Base-by-base conservation (phyloP, 2,329 filamentous ascomycete genomes). In the Cercospora sesami region DNA sequence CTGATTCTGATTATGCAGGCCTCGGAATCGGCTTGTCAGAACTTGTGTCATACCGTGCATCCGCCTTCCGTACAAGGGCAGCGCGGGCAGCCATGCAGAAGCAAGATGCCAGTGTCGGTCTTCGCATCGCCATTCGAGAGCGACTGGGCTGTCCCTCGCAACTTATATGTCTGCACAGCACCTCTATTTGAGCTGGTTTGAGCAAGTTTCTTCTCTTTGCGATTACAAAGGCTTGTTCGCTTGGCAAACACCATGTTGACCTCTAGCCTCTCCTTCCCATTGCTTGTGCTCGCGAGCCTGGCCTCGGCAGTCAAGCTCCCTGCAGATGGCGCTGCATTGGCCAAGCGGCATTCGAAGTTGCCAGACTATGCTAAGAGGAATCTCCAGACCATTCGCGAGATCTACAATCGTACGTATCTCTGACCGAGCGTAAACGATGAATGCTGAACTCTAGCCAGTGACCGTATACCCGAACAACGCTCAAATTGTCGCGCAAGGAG, bases 381-480 rank as follows among this genome's bases (percentile, higher is more conserved):
- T 69, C 72, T 79, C 65, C 70, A 76, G 31, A 82, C 80, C 31
- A 78, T 81, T 58, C 75, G 76, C 36, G 69, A 62, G 26, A 65
- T 68, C 14, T 68, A 68, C 48, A 68, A 68, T 12, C 26, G 55
- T 58, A 58, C 9, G 28, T 39, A n/a, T 10, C 55, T 12, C 28
- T 5, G 6, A 23, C 16, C 8, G 30, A 58, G 16, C 23, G 55
- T 21, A 14, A 16, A 9, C 3, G 10, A 21, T 12, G 30, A 28
- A 9, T 5, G 26, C 14, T 31, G 10, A 33, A 18, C 55, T 31
- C 55, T n/a, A 58, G 26, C 53, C 16, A 58, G 55, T 58, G 21
- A 68, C 66, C 23, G 78, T 81, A 60, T 82, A 78, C 68, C 80
- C 80, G 3, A 79, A 79, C 60, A 79, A 81, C 62, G 64, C 79